Evolutionary conservation across 139 green algal genomes (phyloP).

Genomic region (Chlamydomonas eustigma): DNA sequence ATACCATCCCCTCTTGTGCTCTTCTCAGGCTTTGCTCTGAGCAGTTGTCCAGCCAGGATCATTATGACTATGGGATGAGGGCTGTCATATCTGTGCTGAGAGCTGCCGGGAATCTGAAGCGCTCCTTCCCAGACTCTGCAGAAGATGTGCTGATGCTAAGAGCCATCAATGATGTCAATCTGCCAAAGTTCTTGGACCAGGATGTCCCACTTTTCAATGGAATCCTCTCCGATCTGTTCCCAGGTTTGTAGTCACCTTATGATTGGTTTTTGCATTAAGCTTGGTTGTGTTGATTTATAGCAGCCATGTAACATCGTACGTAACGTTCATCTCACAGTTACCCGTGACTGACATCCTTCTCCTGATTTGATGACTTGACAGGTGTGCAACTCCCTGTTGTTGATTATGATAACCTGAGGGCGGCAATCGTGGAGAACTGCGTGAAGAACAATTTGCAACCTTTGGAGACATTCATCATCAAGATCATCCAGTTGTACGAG

Average conservation of each 20-base stretch:
- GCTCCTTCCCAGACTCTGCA: slow-evolving; percentile 38
- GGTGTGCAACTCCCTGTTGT: slow-evolving; percentile 50
- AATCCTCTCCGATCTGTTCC: slow-evolving; percentile 70
- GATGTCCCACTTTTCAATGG: slow-evolving; percentile 76
- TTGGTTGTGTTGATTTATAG: no score
- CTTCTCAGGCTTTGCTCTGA: slow-evolving; percentile 65
- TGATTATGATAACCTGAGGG: slow-evolving; percentile 57
- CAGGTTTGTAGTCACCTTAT: slow-evolving; percentile 31
- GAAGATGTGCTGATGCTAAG: slow-evolving; percentile 73
- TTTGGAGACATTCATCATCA: slow-evolving; percentile 63
- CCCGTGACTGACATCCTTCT: no score
- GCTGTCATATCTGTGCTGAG: slow-evolving; percentile 74
- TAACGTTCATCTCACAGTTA: no score
- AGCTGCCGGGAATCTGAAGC: slow-evolving; percentile 64
- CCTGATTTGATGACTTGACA: no score
- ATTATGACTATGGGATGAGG: slow-evolving; percentile 67
- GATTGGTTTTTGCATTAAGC: slow-evolving; percentile 4
- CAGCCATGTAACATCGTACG: no score
- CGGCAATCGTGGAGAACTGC: slow-evolving; percentile 54
- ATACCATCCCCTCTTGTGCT: no score
- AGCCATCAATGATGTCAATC: slow-evolving; percentile 75
- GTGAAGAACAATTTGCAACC: slow-evolving; percentile 44
- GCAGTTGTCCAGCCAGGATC: slow-evolving; percentile 75
- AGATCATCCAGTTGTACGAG: slow-evolving; percentile 72
- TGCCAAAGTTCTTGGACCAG: slow-evolving; percentile 83